Base-by-base conservation (phyloP, 805 yeast genomes). In the Wickerhamiella azymoides region DNA sequence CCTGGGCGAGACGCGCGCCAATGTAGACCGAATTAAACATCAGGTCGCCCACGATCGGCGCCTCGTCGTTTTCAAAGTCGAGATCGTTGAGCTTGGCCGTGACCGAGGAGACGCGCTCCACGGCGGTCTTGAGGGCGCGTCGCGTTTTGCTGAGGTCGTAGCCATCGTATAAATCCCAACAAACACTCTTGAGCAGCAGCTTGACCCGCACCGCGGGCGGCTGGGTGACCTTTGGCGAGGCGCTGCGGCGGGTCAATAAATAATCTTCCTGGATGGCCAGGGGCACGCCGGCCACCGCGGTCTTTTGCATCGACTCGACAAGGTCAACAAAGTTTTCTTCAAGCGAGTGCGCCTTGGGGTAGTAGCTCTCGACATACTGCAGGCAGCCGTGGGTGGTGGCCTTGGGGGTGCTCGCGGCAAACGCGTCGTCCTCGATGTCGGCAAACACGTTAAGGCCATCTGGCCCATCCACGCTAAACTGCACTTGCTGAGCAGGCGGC, bases 71-170 rank as follows among this genome's bases (percentile, higher is more conserved):
- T 9, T 40, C 49, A 11, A 39, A 47, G 5, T 36, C 43, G 16
- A 36, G 18, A 6, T 35, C 36, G 14, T 25, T 27, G 17, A 51
- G 50, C 11, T 43, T 47, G 19, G 39, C 35, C n/a, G 52, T 43
- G 11, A 43, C 61, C 24, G 61, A 60, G 52, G 80, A 85, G 7
- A 84, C 73, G 10, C 73, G 63, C 45, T 72, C 72, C 0, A 88
- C 78, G 0, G 84, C 81, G n/a, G 70, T 72, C 10, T 68, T 65
- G 25, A 92, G 79, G 0, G 78, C 68, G 19, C 67, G 68, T 47
- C 94, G 70, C 0, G 97, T 85, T 37, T 75, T 74, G 46, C 72
- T 73, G 93, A 96, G 86, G 55, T 92, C 97, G 57, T 79, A 92
- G 0, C 99, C 99, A 64, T 92, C 98, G 59, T 73, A 78, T 16